Evolutionary conservation across 352 stramenopile genomes (phyloP).

Genomic region (Globisporangium nodosum): DNA sequence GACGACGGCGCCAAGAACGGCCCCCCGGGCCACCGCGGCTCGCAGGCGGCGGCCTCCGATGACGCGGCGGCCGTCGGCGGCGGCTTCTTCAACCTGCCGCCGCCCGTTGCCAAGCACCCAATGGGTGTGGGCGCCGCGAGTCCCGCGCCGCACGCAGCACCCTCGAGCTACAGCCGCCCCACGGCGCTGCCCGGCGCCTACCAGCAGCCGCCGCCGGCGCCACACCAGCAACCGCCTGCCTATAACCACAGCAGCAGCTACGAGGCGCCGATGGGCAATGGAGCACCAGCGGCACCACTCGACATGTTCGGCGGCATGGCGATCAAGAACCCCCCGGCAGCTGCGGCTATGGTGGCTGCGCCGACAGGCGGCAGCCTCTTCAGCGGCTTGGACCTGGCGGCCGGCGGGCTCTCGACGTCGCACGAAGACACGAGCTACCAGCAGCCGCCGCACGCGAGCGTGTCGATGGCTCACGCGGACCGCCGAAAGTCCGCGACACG

Average conservation of each 20-base stretch:
- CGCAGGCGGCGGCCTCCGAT: constrained; percentile 10
- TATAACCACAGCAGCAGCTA: constrained; percentile 10
- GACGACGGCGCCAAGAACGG: constrained; percentile 42
- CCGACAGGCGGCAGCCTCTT: constrained; percentile 26
- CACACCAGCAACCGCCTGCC: constrained; percentile 9
- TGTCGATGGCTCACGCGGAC: constrained; percentile 12
- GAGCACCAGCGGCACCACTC: constrained; percentile 9
- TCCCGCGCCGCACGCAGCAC: constrained; percentile 6
- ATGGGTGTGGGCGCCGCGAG: constrained; percentile 12
- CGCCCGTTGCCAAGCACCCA: constrained; percentile 51
- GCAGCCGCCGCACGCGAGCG: constrained; percentile 2
- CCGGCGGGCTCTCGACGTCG: constrained; percentile 10
- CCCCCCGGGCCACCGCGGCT: constrained; percentile 45
- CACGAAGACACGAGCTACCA: constrained; percentile 23
- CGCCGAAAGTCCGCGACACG: constrained; percentile 32
- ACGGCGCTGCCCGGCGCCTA: constrained; percentile 1
- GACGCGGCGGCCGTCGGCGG: constrained; percentile 27
- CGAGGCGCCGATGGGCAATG: constrained; percentile 7
- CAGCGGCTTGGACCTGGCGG: constrained; percentile 44
- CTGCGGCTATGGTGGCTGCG: constrained; percentile 4
- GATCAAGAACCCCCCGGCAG: constrained; percentile 26
- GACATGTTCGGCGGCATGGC: constrained; percentile 83
- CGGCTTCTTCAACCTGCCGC: constrained; percentile 84
- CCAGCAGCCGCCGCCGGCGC: constrained; percentile 5
- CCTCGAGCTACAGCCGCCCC: constrained; percentile 8